These are phyloP conservation scores for Suillus alpinus DNA, from an alignment of 768 basidiomycete species.

Conservation along the genomic window DNA sequence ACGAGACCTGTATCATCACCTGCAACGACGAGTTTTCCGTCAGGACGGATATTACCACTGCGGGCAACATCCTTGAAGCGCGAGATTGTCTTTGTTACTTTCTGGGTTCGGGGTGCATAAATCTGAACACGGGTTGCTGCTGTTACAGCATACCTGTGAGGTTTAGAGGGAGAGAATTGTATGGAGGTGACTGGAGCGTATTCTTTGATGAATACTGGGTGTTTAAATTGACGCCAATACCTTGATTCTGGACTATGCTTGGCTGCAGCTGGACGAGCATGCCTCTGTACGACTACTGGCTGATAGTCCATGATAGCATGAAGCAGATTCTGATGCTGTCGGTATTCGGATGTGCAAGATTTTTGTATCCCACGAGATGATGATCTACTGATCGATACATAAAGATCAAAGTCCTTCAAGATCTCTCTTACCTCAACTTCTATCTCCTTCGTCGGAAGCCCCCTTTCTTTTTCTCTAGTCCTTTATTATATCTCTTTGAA, in stretches of 20 bases:
- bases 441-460: constrained; percentile 4
- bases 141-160: constrained; percentile 94
- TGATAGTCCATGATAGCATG: constrained; percentile 69
- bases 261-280: constrained; percentile 52
- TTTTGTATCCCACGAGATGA: constrained; percentile 13
- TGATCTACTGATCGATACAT: constrained; percentile 14
- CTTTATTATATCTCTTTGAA: constrained; percentile 15
- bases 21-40: constrained; percentile 93
- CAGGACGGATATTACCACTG: constrained; percentile 82
- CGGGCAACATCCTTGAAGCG: constrained; percentile 96
- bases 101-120: constrained; percentile 94
- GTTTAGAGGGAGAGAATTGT: constrained; percentile 84
- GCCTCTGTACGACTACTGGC: constrained; percentile 61
- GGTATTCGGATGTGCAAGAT: constrained; percentile 17
- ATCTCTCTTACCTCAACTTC: background rate
- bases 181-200: constrained; percentile 94
- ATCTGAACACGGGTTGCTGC: constrained; percentile 92
- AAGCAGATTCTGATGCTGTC: constrained; percentile 8
- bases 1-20: constrained; percentile 93
- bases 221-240: constrained; percentile 84
- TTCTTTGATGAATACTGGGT: constrained; percentile 94
- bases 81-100: constrained; percentile 93
- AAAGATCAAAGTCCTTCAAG: constrained; percentile 6
- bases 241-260: constrained; percentile 74
- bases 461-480: constrained; percentile 9